Evolutionary conservation across 768 basidiomycete species (phyloP).

Genomic region (Tricholoma bakamatsutake): DNA sequence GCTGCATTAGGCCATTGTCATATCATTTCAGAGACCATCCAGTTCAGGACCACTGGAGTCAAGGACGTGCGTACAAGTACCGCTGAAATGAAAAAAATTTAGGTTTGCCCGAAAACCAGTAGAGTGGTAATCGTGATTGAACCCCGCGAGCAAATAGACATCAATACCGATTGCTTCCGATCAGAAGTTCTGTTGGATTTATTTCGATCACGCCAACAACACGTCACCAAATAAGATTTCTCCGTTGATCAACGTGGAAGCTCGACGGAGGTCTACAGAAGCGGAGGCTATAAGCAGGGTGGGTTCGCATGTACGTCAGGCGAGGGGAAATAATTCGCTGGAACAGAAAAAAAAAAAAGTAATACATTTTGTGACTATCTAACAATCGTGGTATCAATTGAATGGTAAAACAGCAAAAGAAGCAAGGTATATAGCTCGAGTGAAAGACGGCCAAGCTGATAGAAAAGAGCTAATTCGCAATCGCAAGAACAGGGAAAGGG

Average conservation of each 20-base stretch:
- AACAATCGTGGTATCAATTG: constrained; percentile 7
- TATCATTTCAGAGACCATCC: not conserved
- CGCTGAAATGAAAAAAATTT: not conserved
- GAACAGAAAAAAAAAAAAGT: not conserved
- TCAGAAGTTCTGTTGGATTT: constrained; percentile 37
- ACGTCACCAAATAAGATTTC: constrained; percentile 7
- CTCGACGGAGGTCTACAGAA: constrained; percentile 1
- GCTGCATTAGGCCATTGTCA: not conserved
- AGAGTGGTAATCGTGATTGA: not conserved
- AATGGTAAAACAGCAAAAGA: constrained; percentile 4
- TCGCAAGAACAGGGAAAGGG: constrained; percentile 19
- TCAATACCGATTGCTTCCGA: constrained; percentile 24
- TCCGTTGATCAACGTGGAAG: constrained; percentile 15
- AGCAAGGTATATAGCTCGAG: constrained; percentile 15
- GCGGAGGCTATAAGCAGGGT: not conserved
- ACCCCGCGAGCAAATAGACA: not conserved
- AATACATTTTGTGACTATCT: constrained; percentile 4
- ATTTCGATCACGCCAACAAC: constrained; percentile 19
- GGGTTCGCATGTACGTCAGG: not conserved
- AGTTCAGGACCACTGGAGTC: not conserved
- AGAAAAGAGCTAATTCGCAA: constrained; percentile 9
- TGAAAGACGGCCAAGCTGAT: constrained; percentile 2
- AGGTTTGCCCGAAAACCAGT: not conserved
- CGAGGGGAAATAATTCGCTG: not conserved
- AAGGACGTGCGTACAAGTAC: not conserved